Evolutionary conservation across 2,329 filamentous ascomycete genomes (phyloP), one percentile per base, ranked within the genome.

Genomic region (Chrysosporium queenslandicum): DNA sequence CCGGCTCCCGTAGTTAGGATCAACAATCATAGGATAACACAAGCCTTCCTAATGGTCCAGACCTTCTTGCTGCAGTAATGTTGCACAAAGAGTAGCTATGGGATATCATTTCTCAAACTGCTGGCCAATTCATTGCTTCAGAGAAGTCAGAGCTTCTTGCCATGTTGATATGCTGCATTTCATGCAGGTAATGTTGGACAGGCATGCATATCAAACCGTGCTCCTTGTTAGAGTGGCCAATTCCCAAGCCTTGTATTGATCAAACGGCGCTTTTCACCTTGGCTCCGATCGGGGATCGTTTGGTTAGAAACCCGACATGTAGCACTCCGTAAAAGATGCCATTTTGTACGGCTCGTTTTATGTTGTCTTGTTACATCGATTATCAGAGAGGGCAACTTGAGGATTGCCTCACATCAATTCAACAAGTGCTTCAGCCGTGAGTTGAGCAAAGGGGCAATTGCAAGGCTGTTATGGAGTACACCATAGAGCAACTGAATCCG

Each of bases 161-260:
- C 20, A 16, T 29, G 41, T 12, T 43, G 4, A n/a, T 18, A 16
- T 29, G 41, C 11, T 43, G 6, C n/a, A 8, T 4, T n/a, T 16
- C 30, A 47, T 47, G 45, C 45, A 37, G 32, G 32, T 47, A 32
- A 47, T 18, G 45, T 37, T 47, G 32, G 16, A 39, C 45, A 47
- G 20, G 20, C 21, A 37, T 36, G 43, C 21, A 36, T 23, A 14
- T n/a, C n/a, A 11, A 27, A 32, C 3, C 36, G 20, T 3, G 36
- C 32, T 36, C 32, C 11, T 27, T 20, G 42, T 46, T 16, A 14
- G 11, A 34, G 32, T 36, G 32, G 32, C 4, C 14, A 29, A 4
- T 5, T 16, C 36, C 6, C 16, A 18, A 39, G 14, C 14, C 16
- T 18, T 39, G 36, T 16, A n/a, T n/a, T n/a, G n/a, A n/a, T n/a